Evolutionary conservation across 2,329 filamentous ascomycete species (phyloP).

Genomic region (Corinectria fuckeliana): DNA sequence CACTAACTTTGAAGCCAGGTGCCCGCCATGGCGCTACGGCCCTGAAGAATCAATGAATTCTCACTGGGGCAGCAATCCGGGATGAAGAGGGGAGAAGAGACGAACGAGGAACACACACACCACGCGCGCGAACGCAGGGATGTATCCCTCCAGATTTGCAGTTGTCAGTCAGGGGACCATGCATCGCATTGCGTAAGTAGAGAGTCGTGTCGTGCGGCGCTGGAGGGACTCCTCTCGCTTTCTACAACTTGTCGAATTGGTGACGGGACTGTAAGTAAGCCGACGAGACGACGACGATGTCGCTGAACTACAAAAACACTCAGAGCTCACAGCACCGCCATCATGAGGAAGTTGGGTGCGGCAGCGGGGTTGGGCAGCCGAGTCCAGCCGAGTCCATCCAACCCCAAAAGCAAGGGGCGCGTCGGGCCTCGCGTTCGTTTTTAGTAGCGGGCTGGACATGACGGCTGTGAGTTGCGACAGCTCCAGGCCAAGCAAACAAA

Average conservation of each 20-base stretch:
- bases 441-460: no score
- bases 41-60: constrained; percentile 1
- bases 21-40: not conserved
- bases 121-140: constrained; percentile 10
- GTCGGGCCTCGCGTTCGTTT: not conserved
- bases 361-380: constrained; percentile 4
- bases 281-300: not conserved
- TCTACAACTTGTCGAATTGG: not conserved
- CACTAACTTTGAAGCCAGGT: not conserved
- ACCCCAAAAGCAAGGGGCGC: constrained; percentile 14
- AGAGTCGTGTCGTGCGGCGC: constrained; percentile 6
- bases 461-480: not conserved
- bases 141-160: constrained; percentile 19
- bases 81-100: not conserved
- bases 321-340: not conserved
- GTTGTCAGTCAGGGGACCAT: constrained; percentile 9
- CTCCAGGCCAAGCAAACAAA: no score
- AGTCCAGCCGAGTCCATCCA: not conserved
- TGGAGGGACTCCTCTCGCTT: not conserved
- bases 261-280: not conserved
- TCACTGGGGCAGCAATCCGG: not conserved
- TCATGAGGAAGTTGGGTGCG: not conserved
- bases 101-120: not conserved
- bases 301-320: not conserved
- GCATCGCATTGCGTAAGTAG: constrained; percentile 15